Evolutionary conservation across 768 basidiomycete genomes (phyloP).

Genomic region (Tulasnella sp.): DNA sequence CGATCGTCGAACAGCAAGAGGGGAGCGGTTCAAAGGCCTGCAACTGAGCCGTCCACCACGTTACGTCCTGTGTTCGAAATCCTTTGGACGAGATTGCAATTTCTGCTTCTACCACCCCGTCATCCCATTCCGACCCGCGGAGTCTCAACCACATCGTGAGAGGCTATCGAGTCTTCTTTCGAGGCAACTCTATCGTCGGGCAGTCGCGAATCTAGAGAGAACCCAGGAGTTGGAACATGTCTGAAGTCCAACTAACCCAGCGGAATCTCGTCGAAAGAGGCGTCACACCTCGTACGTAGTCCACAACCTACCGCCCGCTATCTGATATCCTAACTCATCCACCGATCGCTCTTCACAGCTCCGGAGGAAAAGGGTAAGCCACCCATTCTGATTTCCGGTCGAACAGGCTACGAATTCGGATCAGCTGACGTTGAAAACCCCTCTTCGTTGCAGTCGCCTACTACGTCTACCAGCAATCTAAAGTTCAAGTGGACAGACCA

Average conservation of each 20-base stretch:
- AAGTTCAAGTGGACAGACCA: neutral
- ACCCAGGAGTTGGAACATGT: neutral
- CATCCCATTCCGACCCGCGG: neutral
- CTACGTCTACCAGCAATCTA: constrained; percentile 10
- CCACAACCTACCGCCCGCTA: neutral
- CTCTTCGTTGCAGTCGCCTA: neutral
- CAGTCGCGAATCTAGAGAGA: neutral
- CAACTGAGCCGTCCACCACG: neutral
- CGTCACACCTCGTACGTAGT: constrained; percentile 10
- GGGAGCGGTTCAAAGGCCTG: neutral
- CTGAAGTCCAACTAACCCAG: constrained; percentile 2
- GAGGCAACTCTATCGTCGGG: neutral
- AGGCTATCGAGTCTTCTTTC: neutral
- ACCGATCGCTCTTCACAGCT: neutral
- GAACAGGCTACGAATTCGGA: neutral
- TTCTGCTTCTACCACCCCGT: neutral
- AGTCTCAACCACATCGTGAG: neutral
- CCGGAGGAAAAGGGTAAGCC: constrained; percentile 13
- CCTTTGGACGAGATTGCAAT: neutral
- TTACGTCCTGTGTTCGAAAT: neutral
- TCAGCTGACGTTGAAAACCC: neutral
- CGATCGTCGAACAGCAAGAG: neutral
- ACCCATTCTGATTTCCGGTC: neutral
- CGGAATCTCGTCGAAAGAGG: constrained; percentile 8
- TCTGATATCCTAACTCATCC: neutral